phyloP scores from a whole-genome alignment of 2,329 filamentous ascomycete species.

The Parafenestella ontariensis region DNA sequence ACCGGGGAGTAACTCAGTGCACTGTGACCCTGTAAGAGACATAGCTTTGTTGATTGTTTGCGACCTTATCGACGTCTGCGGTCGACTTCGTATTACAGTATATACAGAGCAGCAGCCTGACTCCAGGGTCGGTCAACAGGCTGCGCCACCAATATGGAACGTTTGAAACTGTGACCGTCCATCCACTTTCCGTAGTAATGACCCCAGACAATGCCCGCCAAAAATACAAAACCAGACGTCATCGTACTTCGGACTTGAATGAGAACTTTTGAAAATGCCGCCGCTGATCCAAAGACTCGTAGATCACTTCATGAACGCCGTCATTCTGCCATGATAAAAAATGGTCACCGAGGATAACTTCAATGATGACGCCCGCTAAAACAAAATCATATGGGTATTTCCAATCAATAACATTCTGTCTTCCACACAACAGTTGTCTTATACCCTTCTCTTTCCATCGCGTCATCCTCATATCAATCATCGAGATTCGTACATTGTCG shows the following conservation, averaged over 20 bases:
- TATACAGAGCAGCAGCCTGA: constrained; percentile 27
- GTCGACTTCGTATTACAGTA: constrained; percentile 26
- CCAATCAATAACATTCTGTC: constrained; percentile 2
- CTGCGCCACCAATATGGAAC: constrained; percentile 14
- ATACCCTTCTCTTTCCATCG: constrained; percentile 13
- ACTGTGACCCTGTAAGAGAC: too few species aligned
- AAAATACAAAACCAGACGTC: background rate
- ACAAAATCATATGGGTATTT: constrained; percentile 31
- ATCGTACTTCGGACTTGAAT: constrained; percentile 3
- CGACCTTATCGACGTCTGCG: constrained; percentile 17
- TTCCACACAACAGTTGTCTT: constrained; percentile 5
- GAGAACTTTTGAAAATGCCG: constrained; percentile 38
- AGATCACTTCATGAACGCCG: constrained; percentile 27
- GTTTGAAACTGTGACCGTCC: background rate
- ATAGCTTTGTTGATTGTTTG: too few species aligned
- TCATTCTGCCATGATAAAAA: constrained; percentile 26
- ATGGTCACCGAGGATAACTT: constrained; percentile 11
- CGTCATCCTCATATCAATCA: constrained; percentile 31
- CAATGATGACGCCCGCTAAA: constrained; percentile 40
- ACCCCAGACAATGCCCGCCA: background rate
- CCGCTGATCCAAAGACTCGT: constrained; percentile 11
- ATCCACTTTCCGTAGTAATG: constrained; percentile 3
- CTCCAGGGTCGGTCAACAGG: constrained; percentile 13
- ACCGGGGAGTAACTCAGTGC: too few species aligned
- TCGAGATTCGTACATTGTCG: constrained; percentile 69